Evolutionary conservation across 2,329 filamentous ascomycete species (phyloP).

Genomic region (Talaromyces islandicus): DNA sequence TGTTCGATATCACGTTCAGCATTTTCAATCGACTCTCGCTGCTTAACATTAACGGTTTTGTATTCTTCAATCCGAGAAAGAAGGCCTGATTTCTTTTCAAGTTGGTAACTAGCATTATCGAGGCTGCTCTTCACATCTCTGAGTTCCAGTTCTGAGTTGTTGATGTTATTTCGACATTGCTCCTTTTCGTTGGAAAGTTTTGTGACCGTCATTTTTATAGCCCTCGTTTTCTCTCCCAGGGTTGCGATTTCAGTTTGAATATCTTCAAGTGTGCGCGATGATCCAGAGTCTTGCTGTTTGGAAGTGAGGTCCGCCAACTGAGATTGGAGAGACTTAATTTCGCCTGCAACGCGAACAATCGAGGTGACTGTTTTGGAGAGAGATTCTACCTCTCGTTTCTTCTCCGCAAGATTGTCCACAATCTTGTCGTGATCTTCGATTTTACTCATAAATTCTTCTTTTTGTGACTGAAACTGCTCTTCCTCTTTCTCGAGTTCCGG

Average conservation of each 20-base stretch:
- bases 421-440: conserved; percentile 63
- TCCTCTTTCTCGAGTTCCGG: conserved; percentile 62
- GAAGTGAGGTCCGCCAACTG: conserved; percentile 71
- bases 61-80: conserved; percentile 66
- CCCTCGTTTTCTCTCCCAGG: conserved; percentile 61
- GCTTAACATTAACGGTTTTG: conserved; percentile 60
- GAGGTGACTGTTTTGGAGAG: conserved; percentile 69
- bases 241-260: conserved; percentile 70
- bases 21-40: conserved; percentile 63
- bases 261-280: conserved; percentile 68
- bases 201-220: conserved; percentile 56
- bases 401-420: conserved; percentile 58
- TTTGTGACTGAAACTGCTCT: conserved; percentile 55
- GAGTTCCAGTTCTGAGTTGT: conserved; percentile 66
- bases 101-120: conserved; percentile 61
- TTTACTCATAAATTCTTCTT: conserved; percentile 52
- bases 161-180: conserved; percentile 61
- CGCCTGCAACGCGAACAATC: conserved; percentile 66
- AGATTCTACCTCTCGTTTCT: conserved; percentile 67
- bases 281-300: conserved; percentile 64
- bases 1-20: conserved; percentile 67
- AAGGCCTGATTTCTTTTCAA: conserved; percentile 74
- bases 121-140: conserved; percentile 71
- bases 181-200: conserved; percentile 67
- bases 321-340: conserved; percentile 63